Percentiles rank a stretch among this genome's conserved stretches.
phyloP scores from a whole-genome alignment of 2,329 filamentous ascomycete genomes.

The Tolypocladium endophyticum region DNA sequence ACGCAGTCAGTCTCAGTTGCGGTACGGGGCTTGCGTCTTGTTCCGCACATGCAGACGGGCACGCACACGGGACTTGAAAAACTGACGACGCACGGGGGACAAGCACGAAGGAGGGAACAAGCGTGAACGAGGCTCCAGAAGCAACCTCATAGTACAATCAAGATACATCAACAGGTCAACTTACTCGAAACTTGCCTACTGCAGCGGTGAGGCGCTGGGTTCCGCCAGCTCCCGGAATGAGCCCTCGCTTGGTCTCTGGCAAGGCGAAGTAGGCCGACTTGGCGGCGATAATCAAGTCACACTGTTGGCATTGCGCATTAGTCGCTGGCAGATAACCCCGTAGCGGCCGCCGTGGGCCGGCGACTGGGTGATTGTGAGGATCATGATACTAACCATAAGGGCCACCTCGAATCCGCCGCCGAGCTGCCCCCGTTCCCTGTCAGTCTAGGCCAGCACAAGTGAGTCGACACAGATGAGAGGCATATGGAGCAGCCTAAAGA shows the following conservation, averaged over 20 bases:
- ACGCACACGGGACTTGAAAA: neutral
- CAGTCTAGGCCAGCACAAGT: neutral
- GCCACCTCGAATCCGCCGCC: slow-evolving; percentile 41
- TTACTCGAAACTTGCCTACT: slow-evolving; percentile 29
- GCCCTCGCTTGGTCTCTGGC: slow-evolving; percentile 28
- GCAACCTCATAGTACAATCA: neutral
- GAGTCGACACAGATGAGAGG: neutral
- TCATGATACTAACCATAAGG: slow-evolving; percentile 24
- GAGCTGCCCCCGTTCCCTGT: slow-evolving; percentile 19
- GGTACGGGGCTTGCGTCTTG: neutral
- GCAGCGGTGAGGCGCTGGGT: slow-evolving; percentile 28
- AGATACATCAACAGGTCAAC: slow-evolving; percentile 3
- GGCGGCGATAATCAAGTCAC: slow-evolving; percentile 27
- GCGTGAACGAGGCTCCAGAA: neutral
- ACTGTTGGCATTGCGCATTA: slow-evolving; percentile 13
- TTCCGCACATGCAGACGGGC: neutral
- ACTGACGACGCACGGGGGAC: neutral
- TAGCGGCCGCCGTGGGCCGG: neutral
- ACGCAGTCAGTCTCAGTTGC: neutral
- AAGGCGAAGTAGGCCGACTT: slow-evolving; percentile 24
- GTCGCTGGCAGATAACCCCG: neutral
- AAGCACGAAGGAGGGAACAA: neutral
- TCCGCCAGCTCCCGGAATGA: slow-evolving; percentile 29
- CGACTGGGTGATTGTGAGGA: neutral
- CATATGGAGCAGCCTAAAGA: slow-evolving; percentile 8